Conservation (phyloP, 179 eudicot genomes). For the Patellifolia procumbens region DNA sequence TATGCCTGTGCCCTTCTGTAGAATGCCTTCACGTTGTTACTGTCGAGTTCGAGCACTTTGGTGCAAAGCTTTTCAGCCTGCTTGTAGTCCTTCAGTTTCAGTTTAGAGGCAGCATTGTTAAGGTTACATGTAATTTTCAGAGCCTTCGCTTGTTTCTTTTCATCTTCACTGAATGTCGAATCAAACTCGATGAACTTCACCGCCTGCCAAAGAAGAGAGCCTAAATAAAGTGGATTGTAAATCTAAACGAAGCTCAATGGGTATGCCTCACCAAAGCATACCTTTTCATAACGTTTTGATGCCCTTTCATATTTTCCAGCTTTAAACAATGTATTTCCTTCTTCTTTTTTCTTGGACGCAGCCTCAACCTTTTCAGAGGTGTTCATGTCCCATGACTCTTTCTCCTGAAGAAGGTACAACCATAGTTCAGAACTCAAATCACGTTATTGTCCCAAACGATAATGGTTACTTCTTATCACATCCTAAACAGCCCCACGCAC, state of each 20-base stretch:
- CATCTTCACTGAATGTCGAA: constrained; percentile 69
- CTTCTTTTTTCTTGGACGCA: constrained; percentile 48
- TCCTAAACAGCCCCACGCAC: constrained; percentile 30
- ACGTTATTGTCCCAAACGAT: not conserved
- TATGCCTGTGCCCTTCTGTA: constrained; percentile 70
- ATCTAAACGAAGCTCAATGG: not conserved
- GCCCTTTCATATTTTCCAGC: constrained; percentile 41
- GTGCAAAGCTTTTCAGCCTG: constrained; percentile 79
- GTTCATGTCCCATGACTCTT: constrained; percentile 43
- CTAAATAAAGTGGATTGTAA: not conserved
- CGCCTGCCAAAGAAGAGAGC: constrained; percentile 45
- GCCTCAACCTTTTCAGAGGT: constrained; percentile 45
- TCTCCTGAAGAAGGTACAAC: constrained; percentile 29
- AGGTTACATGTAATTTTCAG: constrained; percentile 71
- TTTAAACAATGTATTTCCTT: constrained; percentile 43
- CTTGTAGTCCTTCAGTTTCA: constrained; percentile 78
- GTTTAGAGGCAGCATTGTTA: constrained; percentile 90
- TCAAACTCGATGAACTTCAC: constrained; percentile 74
- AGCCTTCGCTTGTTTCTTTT: constrained; percentile 67
- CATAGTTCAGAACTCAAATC: not conserved
- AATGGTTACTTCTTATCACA: not conserved
- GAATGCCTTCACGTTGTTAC: constrained; percentile 57
- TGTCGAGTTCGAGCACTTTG: constrained; percentile 50
- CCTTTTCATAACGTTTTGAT: constrained; percentile 46
- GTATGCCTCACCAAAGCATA: not conserved